Base-by-base conservation (phyloP, 176 grass and related monocot species). In the Lolium multiflorum region DNA sequence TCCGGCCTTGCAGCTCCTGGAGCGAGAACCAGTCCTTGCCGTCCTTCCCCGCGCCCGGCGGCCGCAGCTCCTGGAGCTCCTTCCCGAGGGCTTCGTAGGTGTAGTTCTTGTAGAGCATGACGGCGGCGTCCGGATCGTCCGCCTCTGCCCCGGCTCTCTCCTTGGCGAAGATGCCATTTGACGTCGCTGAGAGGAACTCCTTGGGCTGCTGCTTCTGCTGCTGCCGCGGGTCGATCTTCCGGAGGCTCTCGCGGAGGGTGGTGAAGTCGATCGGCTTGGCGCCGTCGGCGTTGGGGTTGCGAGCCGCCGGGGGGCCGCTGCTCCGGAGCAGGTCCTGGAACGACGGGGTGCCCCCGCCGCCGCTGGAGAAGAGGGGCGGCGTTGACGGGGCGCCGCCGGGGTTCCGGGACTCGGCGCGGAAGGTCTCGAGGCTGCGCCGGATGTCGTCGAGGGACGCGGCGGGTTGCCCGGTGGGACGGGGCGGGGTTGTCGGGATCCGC, bases 1-100 rank as follows among this genome's bases (percentile, higher is more conserved):
- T 93, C 77, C 97, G 89, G 7, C 87, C 88, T 22, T 90, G 94
- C 64, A 99, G 75, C 76, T 99, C 97, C 54, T 58, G 69, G 59
- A 99, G 84, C 47, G 92, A 92, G 84, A 99, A 94, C 84, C 84
- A 79, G 20, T 89, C 81, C 41, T 88, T 90, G 3, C 87, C 83
- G 17, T 89, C 91, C 77, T 94, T 96, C 14, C 56, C 89, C 5
- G 61, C 71, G 7, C 46, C 89, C 0, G 84, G 79, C 8, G 94
- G 94, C 72, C 97, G 85, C 82, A 96, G 86, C 28, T 80, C 71
- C 26, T 39, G 58, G 11, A 99, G 90, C 76, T 70, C 90, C 90
- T 90, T 79, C 41, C 97, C 97, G 18, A 98, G 90, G 52, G 91
- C 90, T n/a, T 91, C 60, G 10, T 74, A 57, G 44, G 20, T 92